These are phyloP conservation scores for Colletotrichum chlorophyti DNA, from an alignment of 2,329 filamentous ascomycete genomes.

Conservation along the genomic window DNA sequence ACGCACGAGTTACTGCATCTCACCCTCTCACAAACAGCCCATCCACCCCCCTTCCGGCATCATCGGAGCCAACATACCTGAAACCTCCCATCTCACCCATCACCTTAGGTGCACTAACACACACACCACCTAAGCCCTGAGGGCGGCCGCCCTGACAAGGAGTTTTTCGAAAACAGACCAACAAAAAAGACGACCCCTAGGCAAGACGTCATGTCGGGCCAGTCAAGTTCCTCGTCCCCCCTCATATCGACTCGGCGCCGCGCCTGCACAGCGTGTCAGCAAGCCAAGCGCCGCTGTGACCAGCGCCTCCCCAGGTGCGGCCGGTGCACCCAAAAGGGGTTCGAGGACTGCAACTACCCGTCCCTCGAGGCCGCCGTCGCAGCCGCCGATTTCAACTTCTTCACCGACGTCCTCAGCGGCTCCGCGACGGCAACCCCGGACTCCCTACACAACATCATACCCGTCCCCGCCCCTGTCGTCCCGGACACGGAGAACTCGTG, in stretches of 20 bases:
- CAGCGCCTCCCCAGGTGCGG: constrained; percentile 41
- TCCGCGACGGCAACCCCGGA: constrained; percentile 18
- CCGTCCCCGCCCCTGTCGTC: constrained; percentile 14
- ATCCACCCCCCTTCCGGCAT: neutral
- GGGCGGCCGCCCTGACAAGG: constrained; percentile 9
- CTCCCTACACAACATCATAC: constrained; percentile 21
- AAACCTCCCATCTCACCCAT: too few relatives aligned
- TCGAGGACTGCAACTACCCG: constrained; percentile 34
- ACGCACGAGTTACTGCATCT: too few relatives aligned
- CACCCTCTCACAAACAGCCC: neutral
- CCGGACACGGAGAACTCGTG: constrained; percentile 21
- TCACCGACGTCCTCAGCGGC: constrained; percentile 32
- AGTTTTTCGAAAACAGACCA: too few relatives aligned
- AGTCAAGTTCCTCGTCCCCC: constrained; percentile 24
- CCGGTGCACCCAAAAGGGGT: constrained; percentile 37
- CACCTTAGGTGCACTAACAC: neutral
- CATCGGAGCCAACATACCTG: neutral
- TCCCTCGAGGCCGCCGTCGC: constrained; percentile 29
- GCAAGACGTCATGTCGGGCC: constrained; percentile 29
- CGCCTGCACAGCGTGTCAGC: constrained; percentile 43
- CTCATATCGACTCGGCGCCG: constrained; percentile 34
- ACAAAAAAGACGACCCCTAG: too few relatives aligned
- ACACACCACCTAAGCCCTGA: neutral
- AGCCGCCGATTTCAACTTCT: constrained; percentile 35
- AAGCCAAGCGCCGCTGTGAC: constrained; percentile 45